Percentiles rank a stretch among this genome's conserved stretches.
Evolutionary conservation across 768 basidiomycete species (phyloP).

Genomic region (Lactifluus echinatus): DNA sequence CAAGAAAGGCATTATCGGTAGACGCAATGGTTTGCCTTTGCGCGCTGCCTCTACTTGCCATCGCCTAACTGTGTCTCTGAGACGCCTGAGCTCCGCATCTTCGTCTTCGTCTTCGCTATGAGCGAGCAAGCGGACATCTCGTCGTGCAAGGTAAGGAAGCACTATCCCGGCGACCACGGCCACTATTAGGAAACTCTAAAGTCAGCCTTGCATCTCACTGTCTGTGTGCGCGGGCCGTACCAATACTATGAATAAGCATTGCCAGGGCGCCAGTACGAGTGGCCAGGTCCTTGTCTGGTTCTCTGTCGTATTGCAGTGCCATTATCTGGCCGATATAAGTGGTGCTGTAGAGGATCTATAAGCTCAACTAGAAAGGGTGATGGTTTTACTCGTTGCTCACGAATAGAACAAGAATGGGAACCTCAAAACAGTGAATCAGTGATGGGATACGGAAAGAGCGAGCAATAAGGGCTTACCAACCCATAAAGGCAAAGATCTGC

Average conservation of each 20-base stretch:
- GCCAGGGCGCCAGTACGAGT: constrained; percentile 82
- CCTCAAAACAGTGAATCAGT: constrained; percentile 34
- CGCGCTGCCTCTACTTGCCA: constrained; percentile 83
- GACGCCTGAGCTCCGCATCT: constrained; percentile 61
- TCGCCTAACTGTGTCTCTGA: constrained; percentile 60
- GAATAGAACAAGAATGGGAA: constrained; percentile 95
- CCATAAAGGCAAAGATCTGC: constrained; percentile 94
- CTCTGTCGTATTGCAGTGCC: constrained; percentile 64
- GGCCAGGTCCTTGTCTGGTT: constrained; percentile 78
- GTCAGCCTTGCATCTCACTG: constrained; percentile 6
- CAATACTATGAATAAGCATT: constrained; percentile 83
- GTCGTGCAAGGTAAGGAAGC: constrained; percentile 72
- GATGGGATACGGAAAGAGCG: neutral
- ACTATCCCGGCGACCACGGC: constrained; percentile 76
- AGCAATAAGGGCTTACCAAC: constrained; percentile 58
- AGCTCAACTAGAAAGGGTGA: constrained; percentile 2
- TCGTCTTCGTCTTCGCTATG: constrained; percentile 63
- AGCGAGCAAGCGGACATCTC: constrained; percentile 72
- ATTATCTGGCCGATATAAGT: constrained; percentile 93
- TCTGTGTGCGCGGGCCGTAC: constrained; percentile 36
- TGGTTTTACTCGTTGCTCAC: constrained; percentile 33
- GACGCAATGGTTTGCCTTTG: constrained; percentile 60
- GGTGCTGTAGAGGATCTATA: constrained; percentile 41
- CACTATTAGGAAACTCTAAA: constrained; percentile 38
- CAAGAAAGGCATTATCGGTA: constrained; percentile 87